phyloP scores from a whole-genome alignment of 169 alveolate genomes.

The Plasmodium vivax region DNA sequence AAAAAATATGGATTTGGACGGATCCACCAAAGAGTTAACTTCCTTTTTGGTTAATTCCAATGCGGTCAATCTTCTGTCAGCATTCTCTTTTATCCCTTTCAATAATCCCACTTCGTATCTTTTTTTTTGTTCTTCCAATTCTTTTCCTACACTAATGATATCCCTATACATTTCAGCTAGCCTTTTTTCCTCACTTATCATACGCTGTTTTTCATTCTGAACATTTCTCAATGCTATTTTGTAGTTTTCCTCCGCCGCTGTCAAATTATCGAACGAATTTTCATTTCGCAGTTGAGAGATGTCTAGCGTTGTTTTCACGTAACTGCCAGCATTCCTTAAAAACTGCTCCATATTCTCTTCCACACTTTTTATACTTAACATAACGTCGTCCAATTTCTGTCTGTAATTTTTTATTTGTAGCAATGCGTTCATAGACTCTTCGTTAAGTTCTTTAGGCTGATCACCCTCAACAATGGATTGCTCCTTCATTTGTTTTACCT shows the following conservation, averaged over 20 bases:
- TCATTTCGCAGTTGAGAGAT: background rate
- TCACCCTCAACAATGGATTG: background rate
- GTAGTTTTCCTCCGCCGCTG: background rate
- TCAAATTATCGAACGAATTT: background rate
- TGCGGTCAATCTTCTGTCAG: background rate
- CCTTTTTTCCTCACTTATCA: conserved; percentile 6
- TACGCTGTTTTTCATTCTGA: background rate
- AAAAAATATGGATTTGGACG: conserved; percentile 1
- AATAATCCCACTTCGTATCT: background rate
- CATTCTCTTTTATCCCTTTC: conserved; percentile 5
- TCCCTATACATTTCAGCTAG: background rate
- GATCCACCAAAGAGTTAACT: background rate
- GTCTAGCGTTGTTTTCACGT: background rate
- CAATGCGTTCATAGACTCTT: background rate
- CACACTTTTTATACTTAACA: conserved; percentile 10
- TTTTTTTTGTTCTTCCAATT: conserved; percentile 5
- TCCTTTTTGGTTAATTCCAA: conserved; percentile 1
- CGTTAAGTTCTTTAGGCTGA: background rate
- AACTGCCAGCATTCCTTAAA: background rate
- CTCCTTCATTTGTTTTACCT: conserved; percentile 10
- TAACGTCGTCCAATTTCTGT: conserved; percentile 1
- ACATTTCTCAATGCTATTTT: background rate
- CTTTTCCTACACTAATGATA: background rate
- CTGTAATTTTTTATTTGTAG: background rate
- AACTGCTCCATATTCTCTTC: background rate